These are phyloP conservation scores for Hygrophorus pudorinus DNA, from an alignment of 768 basidiomycete genomes.

Conservation along the genomic window DNA sequence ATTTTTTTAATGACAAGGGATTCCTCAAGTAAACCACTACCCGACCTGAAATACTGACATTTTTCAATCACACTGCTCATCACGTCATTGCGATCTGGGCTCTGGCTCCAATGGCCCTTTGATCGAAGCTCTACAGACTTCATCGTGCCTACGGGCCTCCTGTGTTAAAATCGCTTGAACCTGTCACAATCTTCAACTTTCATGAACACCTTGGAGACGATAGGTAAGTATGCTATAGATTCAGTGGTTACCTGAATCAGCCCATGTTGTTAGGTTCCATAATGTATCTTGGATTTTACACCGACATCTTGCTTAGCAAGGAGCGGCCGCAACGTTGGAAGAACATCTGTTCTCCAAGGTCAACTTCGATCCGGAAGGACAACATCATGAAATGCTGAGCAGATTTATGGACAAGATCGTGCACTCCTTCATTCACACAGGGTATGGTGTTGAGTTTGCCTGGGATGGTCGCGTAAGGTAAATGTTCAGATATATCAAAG, in stretches of 20 bases:
- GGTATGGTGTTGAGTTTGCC: constrained; percentile 50
- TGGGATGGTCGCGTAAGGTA: no score
- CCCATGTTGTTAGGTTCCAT: no score
- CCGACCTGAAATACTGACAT: constrained; percentile 15
- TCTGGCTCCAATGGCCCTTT: constrained; percentile 35
- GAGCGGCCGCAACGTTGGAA: constrained; percentile 39
- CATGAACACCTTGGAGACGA: constrained; percentile 47
- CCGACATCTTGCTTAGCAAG: constrained; percentile 7
- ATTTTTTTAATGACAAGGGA: constrained; percentile 37
- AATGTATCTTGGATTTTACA: no score
- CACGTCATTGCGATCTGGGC: constrained; percentile 49
- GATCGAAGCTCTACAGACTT: constrained; percentile 25
- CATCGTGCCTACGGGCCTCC: constrained; percentile 27
- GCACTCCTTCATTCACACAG: constrained; percentile 52
- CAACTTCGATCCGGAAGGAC: constrained; percentile 28
- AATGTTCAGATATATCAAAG: no score
- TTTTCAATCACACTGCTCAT: constrained; percentile 43
- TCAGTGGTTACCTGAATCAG: constrained; percentile 9
- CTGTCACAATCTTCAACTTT: constrained; percentile 39
- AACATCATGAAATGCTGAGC: constrained; percentile 30
- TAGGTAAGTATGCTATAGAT: constrained; percentile 24
- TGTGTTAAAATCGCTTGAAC: constrained; percentile 31
- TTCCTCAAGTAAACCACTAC: constrained; percentile 20
- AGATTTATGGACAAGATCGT: constrained; percentile 43
- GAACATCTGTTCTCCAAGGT: constrained; percentile 50